Base-by-base conservation (phyloP, 208 protist species). In the Crithidia thermophila region DNA sequence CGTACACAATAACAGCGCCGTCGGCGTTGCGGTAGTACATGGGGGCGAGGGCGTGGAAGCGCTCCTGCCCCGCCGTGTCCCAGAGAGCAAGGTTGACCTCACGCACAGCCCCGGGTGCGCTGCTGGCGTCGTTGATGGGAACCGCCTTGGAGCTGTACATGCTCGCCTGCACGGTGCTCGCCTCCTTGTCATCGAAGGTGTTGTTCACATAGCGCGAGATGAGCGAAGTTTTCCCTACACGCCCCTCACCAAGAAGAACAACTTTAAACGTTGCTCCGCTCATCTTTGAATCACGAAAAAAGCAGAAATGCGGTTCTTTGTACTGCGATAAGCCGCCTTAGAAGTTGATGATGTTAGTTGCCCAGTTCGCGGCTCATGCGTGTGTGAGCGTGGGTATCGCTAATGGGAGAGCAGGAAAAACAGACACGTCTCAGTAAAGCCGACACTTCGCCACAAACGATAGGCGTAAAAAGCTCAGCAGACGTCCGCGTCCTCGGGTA, bases 61-160 rank as follows among this genome's bases (percentile, higher is more conserved):
- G 93, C 87, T 99, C 99, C 88, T 99, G 98, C 14, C 99, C 99
- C 20, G 87, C 91, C 1, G 91, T 97, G 63, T 97, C 90, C 93
- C 95, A 97, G 57, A 98, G 88, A 64, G 99, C 98, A 78, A 99
- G 91, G 40, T 88, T 75, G 31, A 94, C 91, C 70, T 96, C 85
- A 14, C 91, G 52, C 21, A 68, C 47, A 7, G 56, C 67, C 8
- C 56, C 65, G 14, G 45, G 52, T 13, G 66, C 50, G 27, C 46
- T 53, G 30, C 40, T 49, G 9, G 64, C 14, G 28, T 74, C 75
- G 43, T 85, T 77, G 31, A 90, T 66, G 3, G 73, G 74, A 0
- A 96, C 79, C 21, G 70, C 73, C 57, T 75, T 86, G 46, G 67
- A 81, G 47, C 61, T 82, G 74, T 83, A 85, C 82, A 89, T 88